Conservation (phyloP, 352 stramenopile genomes). For the Globisporangium takayamanum region DNA sequence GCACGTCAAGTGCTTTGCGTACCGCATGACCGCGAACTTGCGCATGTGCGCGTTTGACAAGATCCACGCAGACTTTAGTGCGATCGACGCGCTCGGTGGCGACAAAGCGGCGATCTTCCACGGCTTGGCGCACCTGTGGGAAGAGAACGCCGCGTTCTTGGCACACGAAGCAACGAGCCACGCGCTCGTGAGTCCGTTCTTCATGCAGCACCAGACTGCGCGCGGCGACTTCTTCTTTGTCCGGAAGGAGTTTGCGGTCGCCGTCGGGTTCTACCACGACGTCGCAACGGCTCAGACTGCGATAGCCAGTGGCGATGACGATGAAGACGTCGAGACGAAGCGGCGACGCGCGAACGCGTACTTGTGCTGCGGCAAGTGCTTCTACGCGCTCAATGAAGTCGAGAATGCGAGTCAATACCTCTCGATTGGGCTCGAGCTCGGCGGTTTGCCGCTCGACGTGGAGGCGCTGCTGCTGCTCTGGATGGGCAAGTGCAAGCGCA, state of each 20-base stretch:
- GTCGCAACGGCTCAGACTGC: slow-evolving; percentile 19
- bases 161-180: slow-evolving; percentile 26
- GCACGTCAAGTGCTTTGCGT: slow-evolving; percentile 70
- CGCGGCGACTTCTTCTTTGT: slow-evolving; percentile 59
- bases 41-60: slow-evolving; percentile 46
- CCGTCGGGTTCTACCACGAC: slow-evolving; percentile 46
- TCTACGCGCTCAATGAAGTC: slow-evolving; percentile 43
- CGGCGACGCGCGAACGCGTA: slow-evolving; percentile 36
- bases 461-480: slow-evolving; percentile 52
- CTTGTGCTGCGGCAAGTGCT: slow-evolving; percentile 54
- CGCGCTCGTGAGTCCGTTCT: slow-evolving; percentile 35
- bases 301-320: neutral
- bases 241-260: slow-evolving; percentile 44
- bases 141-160: slow-evolving; percentile 53
- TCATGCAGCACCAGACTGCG: slow-evolving; percentile 48
- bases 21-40: slow-evolving; percentile 68
- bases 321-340: slow-evolving; percentile 34
- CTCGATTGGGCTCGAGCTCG: slow-evolving; percentile 30
- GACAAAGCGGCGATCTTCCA: slow-evolving; percentile 77
- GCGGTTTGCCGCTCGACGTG: slow-evolving; percentile 26
- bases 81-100: slow-evolving; percentile 46
- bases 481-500: slow-evolving; percentile 57
- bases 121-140: slow-evolving; percentile 59
- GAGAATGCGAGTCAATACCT: slow-evolving; percentile 41
- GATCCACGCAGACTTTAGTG: slow-evolving; percentile 42